phyloP scores from a whole-genome alignment of 164 flowering plant species.

The Vitis amurensis region DNA sequence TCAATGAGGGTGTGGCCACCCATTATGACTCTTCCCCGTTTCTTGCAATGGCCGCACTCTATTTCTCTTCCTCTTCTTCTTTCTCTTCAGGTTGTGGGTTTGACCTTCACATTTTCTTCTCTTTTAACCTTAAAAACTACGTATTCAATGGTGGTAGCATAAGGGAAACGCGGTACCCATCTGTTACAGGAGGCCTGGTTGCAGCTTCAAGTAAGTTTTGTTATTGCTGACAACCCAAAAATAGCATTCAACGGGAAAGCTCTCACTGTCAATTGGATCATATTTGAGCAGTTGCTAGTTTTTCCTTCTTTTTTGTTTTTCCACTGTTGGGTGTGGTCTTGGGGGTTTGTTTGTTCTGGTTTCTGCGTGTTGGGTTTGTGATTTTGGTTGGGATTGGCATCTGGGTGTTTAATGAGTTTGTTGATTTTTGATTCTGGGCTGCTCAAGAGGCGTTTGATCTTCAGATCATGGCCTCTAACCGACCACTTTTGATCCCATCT shows the following conservation, averaged over 20 bases:
- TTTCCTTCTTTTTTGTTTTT: background rate
- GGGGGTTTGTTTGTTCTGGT: background rate
- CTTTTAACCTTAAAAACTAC: background rate
- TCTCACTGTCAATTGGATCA: background rate
- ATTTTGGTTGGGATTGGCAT: constrained; percentile 5
- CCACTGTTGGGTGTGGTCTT: background rate
- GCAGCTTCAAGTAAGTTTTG: constrained; percentile 1
- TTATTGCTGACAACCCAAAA: background rate
- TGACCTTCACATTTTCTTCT: constrained; percentile 7
- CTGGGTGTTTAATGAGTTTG: constrained; percentile 23
- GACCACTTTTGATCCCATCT: constrained; percentile 48
- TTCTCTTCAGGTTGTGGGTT: constrained; percentile 4
- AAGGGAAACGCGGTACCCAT: background rate
- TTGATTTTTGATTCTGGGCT: constrained; percentile 3
- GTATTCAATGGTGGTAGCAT: background rate
- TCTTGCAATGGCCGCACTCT: constrained; percentile 20
- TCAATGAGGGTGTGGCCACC: constrained; percentile 21
- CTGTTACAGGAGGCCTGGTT: background rate
- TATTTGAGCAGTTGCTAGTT: background rate
- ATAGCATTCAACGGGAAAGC: background rate
- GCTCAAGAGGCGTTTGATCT: constrained; percentile 27
- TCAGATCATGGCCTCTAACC: constrained; percentile 48
- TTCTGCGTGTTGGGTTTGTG: background rate
- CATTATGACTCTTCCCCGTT: constrained; percentile 23
- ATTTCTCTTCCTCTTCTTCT: background rate